Base-by-base conservation (phyloP, 2,329 filamentous ascomycete species). In the Akanthomyces dipterigenus region DNA sequence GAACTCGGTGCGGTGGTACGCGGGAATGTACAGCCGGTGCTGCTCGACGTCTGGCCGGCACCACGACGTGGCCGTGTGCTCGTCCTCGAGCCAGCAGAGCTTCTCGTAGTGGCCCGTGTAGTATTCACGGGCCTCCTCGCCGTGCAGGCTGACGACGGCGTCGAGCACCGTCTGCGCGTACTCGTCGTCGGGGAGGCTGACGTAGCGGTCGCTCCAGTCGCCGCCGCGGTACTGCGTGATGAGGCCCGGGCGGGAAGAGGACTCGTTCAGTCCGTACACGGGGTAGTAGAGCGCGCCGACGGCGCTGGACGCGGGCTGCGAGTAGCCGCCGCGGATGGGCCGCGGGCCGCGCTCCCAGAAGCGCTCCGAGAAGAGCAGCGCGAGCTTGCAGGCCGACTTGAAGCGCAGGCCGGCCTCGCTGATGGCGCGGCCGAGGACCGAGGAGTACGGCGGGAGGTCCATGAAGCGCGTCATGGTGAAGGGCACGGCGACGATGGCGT, bases 221-320 rank as follows among this genome's bases (percentile, higher is more conserved):
- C 61, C 63, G 40, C 63, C 63, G 45, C 68, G 66, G 63, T 74
- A 75, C 0, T 68, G 70, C 2, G 73, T 69, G 12, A 75, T 68
- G 0, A 74, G 70, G 5, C 71, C 72, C 0, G 72, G 72, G 0
- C 72, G 70, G 45, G 34, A 8, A 2, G 31, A 34, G 6, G 31
- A 16, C 4, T 68, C 69, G 26, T 75, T 75, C 11, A 74, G 66
- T 18, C 72, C 71, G 49, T 69, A 75, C 0, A 70, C 72, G 4
- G 73, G 73, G 50, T 75, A 75, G 60, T 71, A 75, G 8, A 74
- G 68, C 5, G 56, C 67, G 1, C 72, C 73, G 40, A 75, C 65
- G 1, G 71, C 70, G 1, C 68, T 48, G 1, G 69, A 63, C 53
- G 70, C 69, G 12, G 73, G 70, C 0, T 67, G 65, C 14, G 70